Base-by-base conservation (phyloP, 2,329 filamentous ascomycete genomes). In the Mollisiaceae sp. region DNA sequence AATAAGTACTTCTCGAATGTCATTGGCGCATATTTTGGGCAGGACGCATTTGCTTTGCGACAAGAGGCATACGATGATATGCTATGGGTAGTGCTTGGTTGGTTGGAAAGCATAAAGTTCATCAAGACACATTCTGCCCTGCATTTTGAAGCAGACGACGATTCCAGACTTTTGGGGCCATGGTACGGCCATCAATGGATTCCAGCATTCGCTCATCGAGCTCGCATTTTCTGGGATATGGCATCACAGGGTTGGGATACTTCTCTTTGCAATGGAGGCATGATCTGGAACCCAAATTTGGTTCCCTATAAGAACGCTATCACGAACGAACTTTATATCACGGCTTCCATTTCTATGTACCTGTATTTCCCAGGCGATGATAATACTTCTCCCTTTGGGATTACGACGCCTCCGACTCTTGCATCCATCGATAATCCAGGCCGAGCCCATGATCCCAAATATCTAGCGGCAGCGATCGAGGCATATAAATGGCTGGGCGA, bases 291-390 rank as follows among this genome's bases (percentile, higher is more conserved):
- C 70, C 92, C 92, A 2, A 86, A 87, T 41, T 80, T 94, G 35
- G 78, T 84, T 45, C 93, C 93, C 0, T 98, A 97, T 81, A 98
- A 97, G 76, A 98, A 98, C 74, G 93, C 94, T 68, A 96, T 98
- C 72, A 98, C 94, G 36, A 97, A 97, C 74, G 88, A 97, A 76
- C 85, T 97, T 0, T 97, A 86, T 79, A 92, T 97, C 66, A 85
- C 94, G 0, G 93, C 92, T 0, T 95, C 91, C 24, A 86, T 94
- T 41, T 86, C 85, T 61, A 97, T 98, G 94, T 97, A 97, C 75
- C 84, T 95, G 5, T 86, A 94, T 75, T 96, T 94, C 70, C 92
- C 94, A 0, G 92, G 93, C 0, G 93, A 97, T 75, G 78, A 83
- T 41, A 92, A 94, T 69, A 81, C 84, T 22, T 89, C 89, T 0